Evolutionary conservation across 2,329 filamentous ascomycete genomes (phyloP).

Genomic region (Cercospora zeina): DNA sequence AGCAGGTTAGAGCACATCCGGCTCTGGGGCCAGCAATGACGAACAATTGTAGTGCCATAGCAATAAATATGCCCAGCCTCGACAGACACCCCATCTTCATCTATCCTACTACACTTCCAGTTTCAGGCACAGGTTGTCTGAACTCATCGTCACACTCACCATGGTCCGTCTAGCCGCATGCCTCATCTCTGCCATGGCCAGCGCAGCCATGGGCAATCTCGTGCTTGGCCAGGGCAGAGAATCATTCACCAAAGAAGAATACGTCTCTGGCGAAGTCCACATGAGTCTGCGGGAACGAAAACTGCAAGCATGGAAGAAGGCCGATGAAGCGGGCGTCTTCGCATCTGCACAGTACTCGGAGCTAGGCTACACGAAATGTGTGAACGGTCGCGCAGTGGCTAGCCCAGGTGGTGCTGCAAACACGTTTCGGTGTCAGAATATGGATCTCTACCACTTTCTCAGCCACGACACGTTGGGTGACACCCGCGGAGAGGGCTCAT

Average conservation of each 20-base stretch:
- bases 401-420: constrained; percentile 4
- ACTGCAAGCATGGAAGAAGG: constrained; percentile 7
- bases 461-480: constrained; percentile 57
- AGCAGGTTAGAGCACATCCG: constrained; percentile 2
- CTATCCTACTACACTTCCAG: not conserved
- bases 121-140: not conserved
- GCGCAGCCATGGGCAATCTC: constrained; percentile 4
- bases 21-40: not conserved
- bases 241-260: constrained; percentile 9
- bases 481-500: constrained; percentile 45
- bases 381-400: constrained; percentile 4
- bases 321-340: constrained; percentile 10
- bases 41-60: constrained; percentile 3
- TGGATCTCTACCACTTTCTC: constrained; percentile 51
- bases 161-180: constrained; percentile 8
- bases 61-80: constrained; percentile 2
- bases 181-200: constrained; percentile 4
- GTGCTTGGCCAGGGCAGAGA: constrained; percentile 5
- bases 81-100: not conserved
- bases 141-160: not conserved
- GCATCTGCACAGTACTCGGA: constrained; percentile 14
- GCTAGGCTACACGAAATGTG: constrained; percentile 15
- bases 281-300: not conserved
- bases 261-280: constrained; percentile 14
- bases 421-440: constrained; percentile 19